Percentiles rank a stretch among this genome's conserved stretches.
Evolutionary conservation across 805 yeast species (phyloP).

Genomic region (Yamadazyma laniorum): DNA sequence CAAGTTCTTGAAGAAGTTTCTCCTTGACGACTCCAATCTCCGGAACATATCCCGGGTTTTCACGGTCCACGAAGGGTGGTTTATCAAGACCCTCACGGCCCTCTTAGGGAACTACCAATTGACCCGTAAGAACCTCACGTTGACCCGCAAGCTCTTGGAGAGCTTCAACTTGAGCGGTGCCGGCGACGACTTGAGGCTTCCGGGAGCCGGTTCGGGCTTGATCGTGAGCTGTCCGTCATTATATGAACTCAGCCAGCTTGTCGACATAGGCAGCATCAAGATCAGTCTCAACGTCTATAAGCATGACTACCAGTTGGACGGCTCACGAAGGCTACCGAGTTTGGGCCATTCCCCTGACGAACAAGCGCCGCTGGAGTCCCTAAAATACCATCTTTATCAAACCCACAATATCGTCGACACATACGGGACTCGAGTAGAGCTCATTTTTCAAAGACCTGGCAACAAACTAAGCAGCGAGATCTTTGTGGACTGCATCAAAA

Average conservation of each 20-base stretch:
- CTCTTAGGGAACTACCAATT: slow-evolving; percentile 58
- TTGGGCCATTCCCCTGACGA: slow-evolving; percentile 7
- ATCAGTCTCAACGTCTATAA: slow-evolving; percentile 74
- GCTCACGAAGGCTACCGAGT: slow-evolving; percentile 6
- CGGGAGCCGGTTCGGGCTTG: not conserved
- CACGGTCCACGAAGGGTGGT: slow-evolving; percentile 90
- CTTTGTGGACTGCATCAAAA: slow-evolving; percentile 46
- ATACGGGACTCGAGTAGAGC: slow-evolving; percentile 43
- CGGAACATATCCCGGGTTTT: slow-evolving; percentile 55
- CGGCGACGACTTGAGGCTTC: not conserved
- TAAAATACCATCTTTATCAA: slow-evolving; percentile 44
- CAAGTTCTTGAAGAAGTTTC: slow-evolving; percentile 52
- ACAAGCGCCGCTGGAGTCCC: slow-evolving; percentile 4
- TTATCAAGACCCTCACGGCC: slow-evolving; percentile 74
- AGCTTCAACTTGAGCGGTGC: slow-evolving; percentile 15
- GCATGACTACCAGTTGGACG: slow-evolving; percentile 56
- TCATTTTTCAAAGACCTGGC: slow-evolving; percentile 58
- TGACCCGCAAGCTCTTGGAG: slow-evolving; percentile 26
- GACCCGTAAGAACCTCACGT: slow-evolving; percentile 31
- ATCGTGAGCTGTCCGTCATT: slow-evolving; percentile 48
- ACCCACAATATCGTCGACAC: slow-evolving; percentile 47
- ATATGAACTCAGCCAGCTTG: slow-evolving; percentile 52
- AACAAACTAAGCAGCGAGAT: slow-evolving; percentile 46
- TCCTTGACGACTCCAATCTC: slow-evolving; percentile 48
- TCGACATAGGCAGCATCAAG: slow-evolving; percentile 76